phyloP scores from a whole-genome alignment of 2,329 filamentous ascomycete species.

The Rutstroemia sp. region DNA sequence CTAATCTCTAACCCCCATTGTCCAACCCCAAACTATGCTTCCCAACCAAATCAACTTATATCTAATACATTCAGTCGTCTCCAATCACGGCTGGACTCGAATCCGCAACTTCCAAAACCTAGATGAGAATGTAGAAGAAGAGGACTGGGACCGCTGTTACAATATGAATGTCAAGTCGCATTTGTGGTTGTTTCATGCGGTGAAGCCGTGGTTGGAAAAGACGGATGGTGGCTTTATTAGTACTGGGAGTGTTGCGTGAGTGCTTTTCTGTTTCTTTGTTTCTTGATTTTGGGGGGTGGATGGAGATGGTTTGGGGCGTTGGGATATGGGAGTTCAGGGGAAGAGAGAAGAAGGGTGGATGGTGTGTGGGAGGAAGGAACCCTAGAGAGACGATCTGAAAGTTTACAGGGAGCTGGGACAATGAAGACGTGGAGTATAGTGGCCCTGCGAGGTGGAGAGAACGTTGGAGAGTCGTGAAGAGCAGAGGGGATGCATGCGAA shows the following conservation, averaged over 20 bases:
- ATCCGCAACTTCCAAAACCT: conserved; percentile 39
- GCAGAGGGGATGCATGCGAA: no score
- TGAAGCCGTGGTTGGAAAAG: conserved; percentile 45
- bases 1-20: not conserved
- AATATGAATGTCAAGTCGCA: conserved; percentile 57
- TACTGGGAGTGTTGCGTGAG: conserved; percentile 55
- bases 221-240: conserved; percentile 54
- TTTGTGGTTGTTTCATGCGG: conserved; percentile 51
- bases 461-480: no score
- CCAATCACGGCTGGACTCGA: conserved; percentile 58
- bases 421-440: no score
- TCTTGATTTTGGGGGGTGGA: not conserved
- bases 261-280: not conserved
- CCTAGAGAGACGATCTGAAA: no score
- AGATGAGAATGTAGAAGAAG: conserved; percentile 47
- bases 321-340: not conserved
- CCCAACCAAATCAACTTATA: not conserved
- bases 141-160: conserved; percentile 52
- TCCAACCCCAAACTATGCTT: no score
- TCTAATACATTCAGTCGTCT: conserved; percentile 44
- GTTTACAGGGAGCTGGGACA: no score
- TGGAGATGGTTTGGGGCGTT: no score
- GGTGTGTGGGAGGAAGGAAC: no score
- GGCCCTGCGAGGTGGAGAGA: no score
- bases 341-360: no score